Percentiles rank a stretch among this genome's conserved stretches.
Conservation (phyloP, 225 moss, liverwort and hornwort genomes). For the Pseudoscleropodium purum region DNA sequence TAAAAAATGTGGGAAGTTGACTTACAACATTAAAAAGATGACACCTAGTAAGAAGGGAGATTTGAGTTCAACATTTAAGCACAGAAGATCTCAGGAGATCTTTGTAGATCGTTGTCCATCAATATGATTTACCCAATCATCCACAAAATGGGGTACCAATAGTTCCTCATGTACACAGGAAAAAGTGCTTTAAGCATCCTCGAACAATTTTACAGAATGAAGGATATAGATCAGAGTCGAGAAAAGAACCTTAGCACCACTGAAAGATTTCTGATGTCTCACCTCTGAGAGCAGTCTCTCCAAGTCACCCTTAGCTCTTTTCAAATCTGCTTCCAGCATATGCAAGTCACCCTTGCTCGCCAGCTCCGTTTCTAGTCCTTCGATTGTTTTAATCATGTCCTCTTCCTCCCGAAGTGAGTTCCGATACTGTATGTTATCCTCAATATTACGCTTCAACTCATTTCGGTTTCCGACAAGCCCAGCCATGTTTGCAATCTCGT, state of each 20-base stretch:
- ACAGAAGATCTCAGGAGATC: background rate
- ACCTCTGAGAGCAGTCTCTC: constrained; percentile 73
- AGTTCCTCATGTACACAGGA: background rate
- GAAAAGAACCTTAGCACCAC: background rate
- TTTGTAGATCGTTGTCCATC: background rate
- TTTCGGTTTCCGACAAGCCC: constrained; percentile 25
- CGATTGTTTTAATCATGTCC: constrained; percentile 27
- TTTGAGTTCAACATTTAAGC: background rate
- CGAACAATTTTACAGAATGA: background rate
- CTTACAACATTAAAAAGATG: background rate
- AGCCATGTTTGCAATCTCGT: constrained; percentile 22
- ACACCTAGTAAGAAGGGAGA: background rate
- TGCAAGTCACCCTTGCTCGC: constrained; percentile 45
- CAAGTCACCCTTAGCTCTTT: constrained; percentile 36
- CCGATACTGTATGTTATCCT: constrained; percentile 79
- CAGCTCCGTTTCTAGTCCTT: constrained; percentile 58
- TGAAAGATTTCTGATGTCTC: background rate
- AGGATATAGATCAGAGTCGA: background rate
- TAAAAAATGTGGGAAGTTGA: background rate
- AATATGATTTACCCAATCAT: background rate
- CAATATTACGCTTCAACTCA: constrained; percentile 75
- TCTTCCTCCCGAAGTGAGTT: constrained; percentile 43
- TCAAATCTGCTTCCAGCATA: constrained; percentile 54
- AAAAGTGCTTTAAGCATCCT: background rate
- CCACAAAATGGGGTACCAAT: background rate